Percentiles rank a stretch among this genome's conserved stretches.
phyloP scores from a whole-genome alignment of 257 asterid species.

The Solanum lycopersicoides region DNA sequence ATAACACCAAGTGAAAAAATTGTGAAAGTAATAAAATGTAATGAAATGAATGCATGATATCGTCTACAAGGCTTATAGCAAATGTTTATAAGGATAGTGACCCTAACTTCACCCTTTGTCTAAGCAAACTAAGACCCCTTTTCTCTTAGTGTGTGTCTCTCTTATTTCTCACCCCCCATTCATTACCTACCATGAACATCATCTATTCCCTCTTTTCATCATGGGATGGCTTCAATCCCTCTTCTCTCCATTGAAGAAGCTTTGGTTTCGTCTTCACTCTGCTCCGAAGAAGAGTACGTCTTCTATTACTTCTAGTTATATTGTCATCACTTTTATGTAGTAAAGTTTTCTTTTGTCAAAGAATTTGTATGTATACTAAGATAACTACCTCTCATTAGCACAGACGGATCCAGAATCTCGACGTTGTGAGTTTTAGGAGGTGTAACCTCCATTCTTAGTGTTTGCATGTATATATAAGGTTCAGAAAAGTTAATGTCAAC shows the following conservation, averaged over 20 bases:
- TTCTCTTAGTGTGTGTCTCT: constrained; percentile 12
- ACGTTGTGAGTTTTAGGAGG: not conserved
- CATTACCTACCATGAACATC: constrained; percentile 35
- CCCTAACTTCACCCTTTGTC: constrained; percentile 75
- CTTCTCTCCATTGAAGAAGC: constrained; percentile 83
- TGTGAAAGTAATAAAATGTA: constrained; percentile 7
- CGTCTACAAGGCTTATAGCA: constrained; percentile 34
- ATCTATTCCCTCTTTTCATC: constrained; percentile 23
- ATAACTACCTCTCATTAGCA: not conserved
- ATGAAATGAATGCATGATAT: constrained; percentile 21
- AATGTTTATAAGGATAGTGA: constrained; percentile 22
- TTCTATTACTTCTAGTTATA: not conserved
- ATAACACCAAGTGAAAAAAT: constrained; percentile 37
- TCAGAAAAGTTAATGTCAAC: not conserved
- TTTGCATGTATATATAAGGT: not conserved
- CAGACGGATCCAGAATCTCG: not conserved
- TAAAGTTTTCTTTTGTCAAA: not conserved
- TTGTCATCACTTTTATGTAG: not conserved
- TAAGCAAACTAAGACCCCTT: constrained; percentile 60
- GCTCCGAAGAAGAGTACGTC: constrained; percentile 68
- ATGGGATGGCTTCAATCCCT: constrained; percentile 96
- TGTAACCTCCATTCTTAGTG: not conserved
- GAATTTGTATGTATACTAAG: not conserved
- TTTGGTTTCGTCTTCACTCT: constrained; percentile 72
- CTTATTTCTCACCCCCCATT: constrained; percentile 18